phyloP scores from a whole-genome alignment of 495 filamentous ascomycete genomes.

The Pyronema domesticum region DNA sequence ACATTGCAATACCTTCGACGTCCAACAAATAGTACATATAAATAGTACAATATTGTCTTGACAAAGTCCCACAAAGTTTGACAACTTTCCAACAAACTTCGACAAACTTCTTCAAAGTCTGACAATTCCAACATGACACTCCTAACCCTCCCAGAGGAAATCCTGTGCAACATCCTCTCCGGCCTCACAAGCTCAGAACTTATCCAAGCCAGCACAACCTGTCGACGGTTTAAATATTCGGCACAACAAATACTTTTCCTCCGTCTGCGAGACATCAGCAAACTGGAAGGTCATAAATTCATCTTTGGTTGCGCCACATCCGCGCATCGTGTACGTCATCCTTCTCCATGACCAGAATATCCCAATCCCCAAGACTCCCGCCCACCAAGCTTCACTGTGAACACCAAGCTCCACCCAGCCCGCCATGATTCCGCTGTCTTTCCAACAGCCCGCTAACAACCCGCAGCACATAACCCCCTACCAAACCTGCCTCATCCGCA shows the following conservation, averaged over 20 bases:
- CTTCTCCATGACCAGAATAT: too few relatives aligned
- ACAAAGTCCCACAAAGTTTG: too few relatives aligned
- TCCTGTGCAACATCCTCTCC: conserved; percentile 12
- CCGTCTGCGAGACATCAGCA: conserved; percentile 4
- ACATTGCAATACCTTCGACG: too few relatives aligned
- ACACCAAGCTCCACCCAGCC: background rate
- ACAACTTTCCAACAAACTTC: too few relatives aligned
- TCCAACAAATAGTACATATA: too few relatives aligned
- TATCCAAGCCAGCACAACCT: conserved; percentile 3
- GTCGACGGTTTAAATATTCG: conserved; percentile 1
- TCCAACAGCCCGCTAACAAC: background rate
- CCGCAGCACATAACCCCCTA: conserved; percentile 4
- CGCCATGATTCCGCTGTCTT: too few relatives aligned
- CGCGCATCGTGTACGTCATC: conserved; percentile 7
- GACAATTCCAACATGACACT: background rate
- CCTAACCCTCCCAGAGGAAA: conserved; percentile 11
- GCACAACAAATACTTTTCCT: conserved; percentile 6
- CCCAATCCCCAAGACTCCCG: too few relatives aligned
- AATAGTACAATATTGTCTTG: too few relatives aligned
- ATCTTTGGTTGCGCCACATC: conserved; percentile 16
- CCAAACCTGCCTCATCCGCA: conserved; percentile 4
- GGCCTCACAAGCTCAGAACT: conserved; percentile 12
- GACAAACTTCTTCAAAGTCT: too few relatives aligned
- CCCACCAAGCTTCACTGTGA: background rate
- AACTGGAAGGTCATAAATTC: conserved; percentile 9